Evolutionary conservation across 2,329 filamentous ascomycete species (phyloP).

Genomic region (Magnaporthales sp.): DNA sequence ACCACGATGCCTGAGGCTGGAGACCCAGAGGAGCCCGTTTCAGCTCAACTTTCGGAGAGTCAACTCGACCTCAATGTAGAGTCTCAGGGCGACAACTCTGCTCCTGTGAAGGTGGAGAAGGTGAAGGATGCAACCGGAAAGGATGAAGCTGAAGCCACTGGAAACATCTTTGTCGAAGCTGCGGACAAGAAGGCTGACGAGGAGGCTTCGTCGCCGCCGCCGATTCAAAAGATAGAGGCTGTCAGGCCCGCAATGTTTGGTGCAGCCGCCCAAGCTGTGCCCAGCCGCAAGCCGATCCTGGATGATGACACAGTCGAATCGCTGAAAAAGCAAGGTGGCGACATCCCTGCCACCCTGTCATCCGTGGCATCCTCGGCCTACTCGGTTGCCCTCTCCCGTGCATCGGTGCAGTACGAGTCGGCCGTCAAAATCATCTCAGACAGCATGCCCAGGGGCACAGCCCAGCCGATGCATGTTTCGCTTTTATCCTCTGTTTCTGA

Average conservation of each 20-base stretch:
- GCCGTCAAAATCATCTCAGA: slow-evolving; percentile 60
- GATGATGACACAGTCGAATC: slow-evolving; percentile 35
- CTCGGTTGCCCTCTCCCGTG: slow-evolving; percentile 53
- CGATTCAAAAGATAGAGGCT: slow-evolving; percentile 17
- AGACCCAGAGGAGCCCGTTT: slow-evolving; percentile 13
- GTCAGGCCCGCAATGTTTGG: slow-evolving; percentile 41
- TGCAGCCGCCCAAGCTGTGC: slow-evolving; percentile 40
- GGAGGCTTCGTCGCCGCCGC: slow-evolving; percentile 10
- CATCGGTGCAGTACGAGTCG: slow-evolving; percentile 58
- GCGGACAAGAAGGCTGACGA: slow-evolving; percentile 12
- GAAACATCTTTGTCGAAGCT: slow-evolving; percentile 7
- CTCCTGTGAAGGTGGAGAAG: slow-evolving; percentile 5
- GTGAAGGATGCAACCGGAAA: slow-evolving; percentile 6
- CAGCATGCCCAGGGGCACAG: slow-evolving; percentile 54
- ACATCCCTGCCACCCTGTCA: slow-evolving; percentile 18
- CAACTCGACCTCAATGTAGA: slow-evolving; percentile 11
- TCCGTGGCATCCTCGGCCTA: slow-evolving; percentile 37
- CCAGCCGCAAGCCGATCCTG: slow-evolving; percentile 37
- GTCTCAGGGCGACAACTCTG: not conserved
- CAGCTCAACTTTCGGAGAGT: slow-evolving; percentile 12
- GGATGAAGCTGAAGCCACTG: not conserved
- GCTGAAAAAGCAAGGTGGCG: slow-evolving; percentile 20
- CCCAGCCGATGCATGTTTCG: slow-evolving; percentile 60
- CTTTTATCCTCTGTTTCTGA: slow-evolving; percentile 60
- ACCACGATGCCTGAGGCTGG: not conserved